Base-by-base conservation (phyloP, 2,329 filamentous ascomycete genomes). In the Stagonosporopsis rhizophila region DNA sequence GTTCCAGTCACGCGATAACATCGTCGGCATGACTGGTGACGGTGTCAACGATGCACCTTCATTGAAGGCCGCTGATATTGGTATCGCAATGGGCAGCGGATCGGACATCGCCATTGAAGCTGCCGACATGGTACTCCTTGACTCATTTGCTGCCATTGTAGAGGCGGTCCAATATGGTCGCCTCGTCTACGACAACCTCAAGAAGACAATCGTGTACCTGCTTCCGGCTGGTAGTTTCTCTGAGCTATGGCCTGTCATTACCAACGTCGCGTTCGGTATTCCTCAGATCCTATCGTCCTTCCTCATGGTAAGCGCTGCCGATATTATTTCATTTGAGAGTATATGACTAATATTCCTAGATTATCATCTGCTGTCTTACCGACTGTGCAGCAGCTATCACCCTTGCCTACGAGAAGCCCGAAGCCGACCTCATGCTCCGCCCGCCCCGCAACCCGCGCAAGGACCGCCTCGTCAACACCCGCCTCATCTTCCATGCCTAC, bases 181-280 rank as follows among this genome's bases (percentile, higher is more conserved):
- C 14, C 84, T 90, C 6, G 88, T 92, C n/a, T 92, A 90, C 74
- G 88, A 92, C 72, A 92, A 92, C 65, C 77, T 92, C 46, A 89
- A 90, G 72, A 92, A 93, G 80, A 88, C 85, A 0, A 85, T 91
- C 58, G 84, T 86, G n/a, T 92, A 92, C 67, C 79, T 92, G 2
- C 80, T 92, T 0, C 89, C 89, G 0, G 89, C 89, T 0, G 89
- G 89, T 2, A 85, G 81, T n/a, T 92, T 90, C 72, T 85, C 84
- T 48, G 89, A 92, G 70, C 89, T 92, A 74, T 85, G 73, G 89
- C 89, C 89, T 0, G 86, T 92, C 39, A 83, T 92, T 74, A 89
- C 87, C 1, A 90, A 88, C 54, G 86, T 92, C 19, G 72, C 86
- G 1, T 89, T 92, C 59, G 89, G 89, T 19, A 79, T 92, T 2